A percentile compares a stretch with the other conserved stretches of the same genome.
These are phyloP conservation scores for Podaxis sp. DNA, from an alignment of 768 basidiomycete genomes.

Conservation along the genomic window DNA sequence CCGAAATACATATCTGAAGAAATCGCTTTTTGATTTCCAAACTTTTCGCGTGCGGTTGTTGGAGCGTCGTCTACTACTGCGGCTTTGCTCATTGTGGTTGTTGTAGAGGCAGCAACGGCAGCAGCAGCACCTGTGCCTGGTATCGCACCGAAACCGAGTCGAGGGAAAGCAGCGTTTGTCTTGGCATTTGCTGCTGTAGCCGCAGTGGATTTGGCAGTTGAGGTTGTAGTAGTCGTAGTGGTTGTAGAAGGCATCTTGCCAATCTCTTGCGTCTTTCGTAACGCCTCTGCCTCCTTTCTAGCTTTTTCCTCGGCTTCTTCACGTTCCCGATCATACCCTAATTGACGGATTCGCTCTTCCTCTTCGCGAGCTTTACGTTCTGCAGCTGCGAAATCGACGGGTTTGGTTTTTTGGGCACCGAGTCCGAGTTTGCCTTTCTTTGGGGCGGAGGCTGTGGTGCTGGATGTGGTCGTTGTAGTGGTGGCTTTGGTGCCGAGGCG, in stretches of 20 bases:
- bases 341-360: slow-evolving; percentile 86
- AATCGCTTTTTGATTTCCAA: slow-evolving; percentile 91
- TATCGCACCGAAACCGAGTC: slow-evolving; percentile 83
- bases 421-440: slow-evolving; percentile 77
- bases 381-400: slow-evolving; percentile 93
- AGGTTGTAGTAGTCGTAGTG: slow-evolving; percentile 22
- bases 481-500: slow-evolving; percentile 39
- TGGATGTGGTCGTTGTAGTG: slow-evolving; percentile 31
- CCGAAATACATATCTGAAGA: slow-evolving; percentile 99
- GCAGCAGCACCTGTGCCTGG: slow-evolving; percentile 60
- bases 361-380: slow-evolving; percentile 90
- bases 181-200: slow-evolving; percentile 24
- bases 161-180: slow-evolving; percentile 53
- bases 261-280: slow-evolving; percentile 38
- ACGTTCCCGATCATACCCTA: slow-evolving; percentile 85
- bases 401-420: slow-evolving; percentile 85
- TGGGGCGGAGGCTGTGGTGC: slow-evolving; percentile 28
- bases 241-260: slow-evolving; percentile 29
- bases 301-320: slow-evolving; percentile 84
- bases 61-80: slow-evolving; percentile 56
- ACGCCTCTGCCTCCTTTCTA: slow-evolving; percentile 57
- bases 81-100: slow-evolving; percentile 32
- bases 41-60: slow-evolving; percentile 86
- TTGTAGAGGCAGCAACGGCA: slow-evolving; percentile 39
- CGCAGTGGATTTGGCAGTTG: slow-evolving; percentile 17